phyloP scores from a whole-genome alignment of 352 stramenopile species.

The Phytophthora pinifolia region DNA sequence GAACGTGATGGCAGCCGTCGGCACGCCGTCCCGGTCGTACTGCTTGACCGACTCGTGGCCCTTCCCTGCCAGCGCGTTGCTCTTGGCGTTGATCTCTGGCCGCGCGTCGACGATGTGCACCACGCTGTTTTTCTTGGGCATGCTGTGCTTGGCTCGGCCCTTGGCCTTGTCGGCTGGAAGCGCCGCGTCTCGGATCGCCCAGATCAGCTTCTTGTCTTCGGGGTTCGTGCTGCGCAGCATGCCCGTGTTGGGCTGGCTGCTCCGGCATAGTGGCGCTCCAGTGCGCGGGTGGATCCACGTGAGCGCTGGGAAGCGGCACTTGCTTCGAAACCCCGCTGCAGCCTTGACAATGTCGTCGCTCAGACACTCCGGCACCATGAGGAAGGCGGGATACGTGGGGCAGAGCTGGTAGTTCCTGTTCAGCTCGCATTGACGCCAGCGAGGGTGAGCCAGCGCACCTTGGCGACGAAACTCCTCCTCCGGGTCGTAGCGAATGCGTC shows the following conservation, averaged over 20 bases:
- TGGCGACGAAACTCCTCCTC: conserved; percentile 62
- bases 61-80: conserved; percentile 89
- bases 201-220: conserved; percentile 91
- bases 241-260: conserved; percentile 95
- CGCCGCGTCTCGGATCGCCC: conserved; percentile 80
- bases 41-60: conserved; percentile 89
- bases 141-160: conserved; percentile 11
- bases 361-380: conserved; percentile 67
- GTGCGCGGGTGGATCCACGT: conserved; percentile 91
- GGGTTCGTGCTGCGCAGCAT: conserved; percentile 91
- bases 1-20: conserved; percentile 80
- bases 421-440: conserved; percentile 58
- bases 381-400: conserved; percentile 65
- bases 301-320: conserved; percentile 78
- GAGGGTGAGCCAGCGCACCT: conserved; percentile 61
- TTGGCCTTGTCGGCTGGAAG: conserved; percentile 46
- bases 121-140: conserved; percentile 73
- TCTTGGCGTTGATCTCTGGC: conserved; percentile 90
- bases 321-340: conserved; percentile 72
- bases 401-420: conserved; percentile 79
- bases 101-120: conserved; percentile 91
- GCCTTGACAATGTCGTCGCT: conserved; percentile 70
- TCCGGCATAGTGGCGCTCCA: conserved; percentile 92
- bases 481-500: conserved; percentile 75
- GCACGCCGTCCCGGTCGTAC: conserved; percentile 73